These are phyloP conservation scores for Neoboletus brunneissimus DNA, from an alignment of 768 basidiomycete genomes.

Conservation along the genomic window DNA sequence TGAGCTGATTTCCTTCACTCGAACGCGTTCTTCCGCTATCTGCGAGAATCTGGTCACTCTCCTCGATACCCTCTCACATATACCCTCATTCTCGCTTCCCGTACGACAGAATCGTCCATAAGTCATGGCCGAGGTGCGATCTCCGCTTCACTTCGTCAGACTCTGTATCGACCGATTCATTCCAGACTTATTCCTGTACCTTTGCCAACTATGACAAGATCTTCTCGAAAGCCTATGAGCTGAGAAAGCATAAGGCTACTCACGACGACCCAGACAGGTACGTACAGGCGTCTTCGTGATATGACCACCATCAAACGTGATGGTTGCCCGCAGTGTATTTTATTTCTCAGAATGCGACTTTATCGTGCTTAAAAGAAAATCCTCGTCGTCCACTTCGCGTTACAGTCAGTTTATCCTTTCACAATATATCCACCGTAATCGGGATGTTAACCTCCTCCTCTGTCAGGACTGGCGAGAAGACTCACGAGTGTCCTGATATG, in stretches of 20 bases:
- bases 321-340: slow-evolving; percentile 11
- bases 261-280: slow-evolving; percentile 17
- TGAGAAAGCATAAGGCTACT: slow-evolving; percentile 21
- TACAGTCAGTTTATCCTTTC: slow-evolving; percentile 14
- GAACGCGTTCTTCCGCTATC: neutral
- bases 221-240: slow-evolving; percentile 18
- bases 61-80: neutral
- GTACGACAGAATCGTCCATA: neutral
- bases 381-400: slow-evolving; percentile 18
- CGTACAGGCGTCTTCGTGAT: neutral
- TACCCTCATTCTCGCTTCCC: neutral
- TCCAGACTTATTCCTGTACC: slow-evolving; percentile 17
- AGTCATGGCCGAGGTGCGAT: slow-evolving; percentile 15
- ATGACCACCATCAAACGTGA: neutral
- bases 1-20: neutral
- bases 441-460: neutral
- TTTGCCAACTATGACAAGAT: slow-evolving; percentile 5
- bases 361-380: slow-evolving; percentile 20
- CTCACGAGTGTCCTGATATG: slow-evolving; percentile 14
- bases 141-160: neutral
- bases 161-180: neutral
- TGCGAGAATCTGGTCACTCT: slow-evolving; percentile 15
- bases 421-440: neutral
- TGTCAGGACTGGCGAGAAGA: slow-evolving; percentile 24
- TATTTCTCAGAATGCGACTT: slow-evolving; percentile 20